A percentile compares a stretch with the other conserved stretches of the same genome.
Conservation (phyloP, 352 stramenopile genomes). For the Aphanomyces astaci region DNA sequence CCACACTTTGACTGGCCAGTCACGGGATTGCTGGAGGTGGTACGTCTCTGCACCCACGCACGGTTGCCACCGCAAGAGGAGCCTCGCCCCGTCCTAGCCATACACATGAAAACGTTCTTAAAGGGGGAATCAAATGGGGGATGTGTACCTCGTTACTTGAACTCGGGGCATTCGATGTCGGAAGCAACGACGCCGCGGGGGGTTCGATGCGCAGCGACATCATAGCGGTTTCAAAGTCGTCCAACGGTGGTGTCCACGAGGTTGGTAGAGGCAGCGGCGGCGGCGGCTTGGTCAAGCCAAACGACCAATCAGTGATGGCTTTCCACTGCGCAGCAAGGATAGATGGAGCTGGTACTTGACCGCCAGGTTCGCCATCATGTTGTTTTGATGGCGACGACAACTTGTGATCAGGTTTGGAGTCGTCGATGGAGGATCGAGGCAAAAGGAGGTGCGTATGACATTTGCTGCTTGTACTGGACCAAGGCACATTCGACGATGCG, state of each 20-base stretch:
- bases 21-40: neutral
- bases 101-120: too few relatives aligned
- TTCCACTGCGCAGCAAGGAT: neutral
- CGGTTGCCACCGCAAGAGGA: neutral
- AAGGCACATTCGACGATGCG: neutral
- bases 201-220: neutral
- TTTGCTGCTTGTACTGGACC: neutral
- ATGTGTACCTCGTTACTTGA: neutral
- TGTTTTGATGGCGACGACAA: too few relatives aligned
- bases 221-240: neutral
- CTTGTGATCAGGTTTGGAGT: too few relatives aligned
- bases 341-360: too few relatives aligned
- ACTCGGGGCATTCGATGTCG: neutral
- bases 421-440: too few relatives aligned
- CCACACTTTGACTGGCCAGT: slow-evolving; percentile 17
- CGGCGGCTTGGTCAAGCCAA: neutral
- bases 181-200: neutral
- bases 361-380: neutral
- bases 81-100: neutral
- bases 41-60: neutral
- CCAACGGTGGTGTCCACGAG: neutral
- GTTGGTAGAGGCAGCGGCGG: neutral
- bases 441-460: too few relatives aligned
- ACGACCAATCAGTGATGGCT: neutral
- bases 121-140: too few relatives aligned